Evolutionary conservation across 2,329 filamentous ascomycete genomes (phyloP).

Genomic region (Botrytis elliptica): DNA sequence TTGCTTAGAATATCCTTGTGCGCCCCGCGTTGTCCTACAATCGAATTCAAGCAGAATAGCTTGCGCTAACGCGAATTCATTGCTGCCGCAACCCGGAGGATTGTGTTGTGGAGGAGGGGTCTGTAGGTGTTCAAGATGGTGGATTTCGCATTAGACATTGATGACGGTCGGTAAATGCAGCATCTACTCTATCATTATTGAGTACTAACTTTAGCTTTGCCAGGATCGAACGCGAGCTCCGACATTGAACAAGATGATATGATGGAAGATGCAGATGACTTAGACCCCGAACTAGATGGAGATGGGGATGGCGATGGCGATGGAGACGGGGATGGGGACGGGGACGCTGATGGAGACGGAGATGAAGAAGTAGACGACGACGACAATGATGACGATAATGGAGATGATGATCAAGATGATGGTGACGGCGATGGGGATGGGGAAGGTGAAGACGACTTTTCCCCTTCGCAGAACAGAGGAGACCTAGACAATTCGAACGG

Average conservation of each 20-base stretch:
- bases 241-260: slow-evolving; percentile 57
- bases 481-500: slow-evolving; percentile 32
- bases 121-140: slow-evolving; percentile 32
- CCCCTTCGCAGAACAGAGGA: slow-evolving; percentile 40
- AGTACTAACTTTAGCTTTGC: slow-evolving; percentile 20
- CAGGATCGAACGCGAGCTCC: slow-evolving; percentile 46
- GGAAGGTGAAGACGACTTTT: slow-evolving; percentile 54
- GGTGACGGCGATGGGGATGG: slow-evolving; percentile 39
- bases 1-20: slow-evolving; percentile 5
- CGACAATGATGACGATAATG: slow-evolving; percentile 38
- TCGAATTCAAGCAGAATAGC: neutral
- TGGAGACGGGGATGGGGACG: slow-evolving; percentile 43
- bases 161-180: slow-evolving; percentile 37
- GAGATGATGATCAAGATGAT: slow-evolving; percentile 42
- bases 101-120: neutral
- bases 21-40: slow-evolving; percentile 1
- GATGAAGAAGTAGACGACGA: slow-evolving; percentile 46
- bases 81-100: neutral
- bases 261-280: slow-evolving; percentile 50
- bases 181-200: neutral
- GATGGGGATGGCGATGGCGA: slow-evolving; percentile 28
- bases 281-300: slow-evolving; percentile 38
- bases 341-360: slow-evolving; percentile 38
- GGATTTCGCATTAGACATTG: slow-evolving; percentile 35
- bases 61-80: slow-evolving; percentile 6